Evolutionary conservation across 2,329 filamentous ascomycete species (phyloP), one percentile per base, ranked within the genome.

Genomic region (Podosphaera aphanis): DNA sequence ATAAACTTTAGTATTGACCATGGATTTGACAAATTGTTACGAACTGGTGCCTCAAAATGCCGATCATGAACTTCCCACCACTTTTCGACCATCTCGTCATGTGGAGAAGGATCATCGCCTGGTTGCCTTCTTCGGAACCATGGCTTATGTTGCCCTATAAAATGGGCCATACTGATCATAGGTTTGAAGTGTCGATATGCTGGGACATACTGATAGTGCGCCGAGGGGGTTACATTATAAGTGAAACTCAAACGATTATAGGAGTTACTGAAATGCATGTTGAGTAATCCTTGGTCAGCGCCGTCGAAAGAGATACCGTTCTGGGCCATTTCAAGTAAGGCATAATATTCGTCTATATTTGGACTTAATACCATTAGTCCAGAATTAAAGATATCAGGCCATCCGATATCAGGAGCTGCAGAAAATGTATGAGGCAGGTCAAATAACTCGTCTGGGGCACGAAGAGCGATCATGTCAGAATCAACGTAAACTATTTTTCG

Each of bases 311-410:
- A 94, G 59, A 88, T 82, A 21, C 86, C 86, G 46, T 77, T 70
- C 54, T 85, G 73, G 21, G 90, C 85, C 69, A 94, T 76, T 51
- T 82, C 83, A 51, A 77, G 68, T 58, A 98, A 69, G 37, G 83
- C 81, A 63, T 84, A 79, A 63, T 86, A 95, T 53, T 93, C 86
- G 47, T 79, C 80, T 71, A 86, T 68, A 62, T 88, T 80, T 29
- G 90, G 90, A 15, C 71, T 79, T 49, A 98, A 63, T 31, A 85
- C 84, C 84, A 98, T 92, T 55, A 98, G 76, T 57, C 90, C 90
- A n/a, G 82, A 85, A 64, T 98, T 98, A 74, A 95, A 95, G 49
- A 86, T 73, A 64, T 98, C 90, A 29, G 90, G 90, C 90, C 90
- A 98, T 54, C 90, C 90, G 56, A 95, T 85, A 62, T 98, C 90